Evolutionary conservation across 2,329 filamentous ascomycete genomes (phyloP).

Genomic region (Xylariaceae sp.): DNA sequence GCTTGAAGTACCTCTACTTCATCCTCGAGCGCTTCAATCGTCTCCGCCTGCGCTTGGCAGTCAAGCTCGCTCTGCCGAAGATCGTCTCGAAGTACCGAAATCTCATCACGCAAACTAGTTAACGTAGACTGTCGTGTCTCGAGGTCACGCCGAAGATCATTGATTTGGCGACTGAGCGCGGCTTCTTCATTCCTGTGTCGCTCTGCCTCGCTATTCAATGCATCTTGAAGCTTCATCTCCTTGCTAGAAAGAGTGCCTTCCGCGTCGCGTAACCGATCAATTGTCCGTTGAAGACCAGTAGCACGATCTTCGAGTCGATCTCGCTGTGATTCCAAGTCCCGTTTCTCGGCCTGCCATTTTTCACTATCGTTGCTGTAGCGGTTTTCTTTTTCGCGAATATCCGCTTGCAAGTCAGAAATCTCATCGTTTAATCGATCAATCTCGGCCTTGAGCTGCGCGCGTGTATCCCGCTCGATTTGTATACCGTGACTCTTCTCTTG

Average conservation of each 20-base stretch:
- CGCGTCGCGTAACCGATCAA: conserved; percentile 71
- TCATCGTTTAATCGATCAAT: conserved; percentile 58
- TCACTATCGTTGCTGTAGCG: conserved; percentile 74
- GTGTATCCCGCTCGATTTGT: conserved; percentile 66
- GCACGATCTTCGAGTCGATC: conserved; percentile 72
- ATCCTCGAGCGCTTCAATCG: conserved; percentile 72
- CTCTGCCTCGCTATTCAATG: conserved; percentile 72
- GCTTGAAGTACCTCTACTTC: conserved; percentile 77
- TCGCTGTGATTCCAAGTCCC: conserved; percentile 68
- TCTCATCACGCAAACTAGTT: conserved; percentile 68
- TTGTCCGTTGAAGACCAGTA: conserved; percentile 69
- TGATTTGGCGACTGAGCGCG: conserved; percentile 73
- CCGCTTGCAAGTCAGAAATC: conserved; percentile 66
- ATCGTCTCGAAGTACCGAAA: conserved; percentile 71
- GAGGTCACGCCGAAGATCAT: conserved; percentile 74
- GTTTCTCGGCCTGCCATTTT: conserved; percentile 72
- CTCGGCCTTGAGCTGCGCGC: conserved; percentile 59
- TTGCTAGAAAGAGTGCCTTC: conserved; percentile 72
- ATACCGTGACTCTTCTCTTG: conserved; percentile 63
- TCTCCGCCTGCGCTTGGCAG: conserved; percentile 66
- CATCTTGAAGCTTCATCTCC: conserved; percentile 70
- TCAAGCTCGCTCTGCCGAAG: conserved; percentile 71
- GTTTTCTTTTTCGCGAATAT: conserved; percentile 72
- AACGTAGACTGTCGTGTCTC: conserved; percentile 69
- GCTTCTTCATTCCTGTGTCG: conserved; percentile 76